phyloP scores from a whole-genome alignment of 805 yeast genomes.

The Kodamaea lidongshanica region DNA sequence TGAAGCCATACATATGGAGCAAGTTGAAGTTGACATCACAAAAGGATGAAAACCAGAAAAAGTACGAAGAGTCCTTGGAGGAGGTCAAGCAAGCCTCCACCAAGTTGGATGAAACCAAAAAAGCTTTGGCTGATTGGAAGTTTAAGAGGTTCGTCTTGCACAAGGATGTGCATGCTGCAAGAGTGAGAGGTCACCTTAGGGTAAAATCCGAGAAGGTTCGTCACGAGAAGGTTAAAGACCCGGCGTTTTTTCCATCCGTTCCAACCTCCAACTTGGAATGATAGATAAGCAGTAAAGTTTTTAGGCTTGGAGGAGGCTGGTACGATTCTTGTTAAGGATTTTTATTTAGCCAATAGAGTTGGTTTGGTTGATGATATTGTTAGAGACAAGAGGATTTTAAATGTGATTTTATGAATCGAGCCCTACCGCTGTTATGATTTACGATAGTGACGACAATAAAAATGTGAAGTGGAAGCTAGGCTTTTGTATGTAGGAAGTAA shows the following conservation, averaged over 20 bases:
- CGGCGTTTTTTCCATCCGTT: conserved; percentile 10
- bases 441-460: no score
- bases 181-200: conserved; percentile 34
- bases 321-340: no score
- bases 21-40: conserved; percentile 16
- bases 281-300: no score
- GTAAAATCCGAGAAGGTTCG: conserved; percentile 17
- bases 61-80: conserved; percentile 18
- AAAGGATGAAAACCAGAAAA: conserved; percentile 13
- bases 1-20: conserved; percentile 32
- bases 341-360: no score
- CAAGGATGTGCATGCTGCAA: conserved; percentile 33
- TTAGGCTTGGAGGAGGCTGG: no score
- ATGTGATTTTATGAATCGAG: no score
- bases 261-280: conserved; percentile 11
- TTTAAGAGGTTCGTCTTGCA: conserved; percentile 38
- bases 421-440: no score
- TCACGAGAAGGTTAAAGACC: conserved; percentile 10
- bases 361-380: no score
- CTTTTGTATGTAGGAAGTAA: no score
- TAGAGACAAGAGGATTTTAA: no score
- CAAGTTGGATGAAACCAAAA: conserved; percentile 14
- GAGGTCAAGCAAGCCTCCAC: conserved; percentile 7
- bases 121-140: conserved; percentile 22
- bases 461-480: no score